Evolutionary conservation across 2,329 filamentous ascomycete species (phyloP).

Genomic region (Byssothecium circinans): DNA sequence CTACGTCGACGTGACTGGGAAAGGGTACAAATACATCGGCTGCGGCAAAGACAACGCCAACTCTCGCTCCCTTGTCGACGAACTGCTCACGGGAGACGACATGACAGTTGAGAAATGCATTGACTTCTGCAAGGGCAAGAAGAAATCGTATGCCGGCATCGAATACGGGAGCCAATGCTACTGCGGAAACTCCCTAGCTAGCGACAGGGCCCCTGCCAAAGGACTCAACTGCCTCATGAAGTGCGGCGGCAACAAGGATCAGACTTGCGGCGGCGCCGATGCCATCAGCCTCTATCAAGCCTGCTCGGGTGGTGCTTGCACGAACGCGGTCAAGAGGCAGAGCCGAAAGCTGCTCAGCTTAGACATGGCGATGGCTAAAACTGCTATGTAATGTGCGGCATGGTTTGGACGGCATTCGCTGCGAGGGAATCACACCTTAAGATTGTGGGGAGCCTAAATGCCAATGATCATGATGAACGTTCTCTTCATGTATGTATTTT

Average conservation of each 20-base stretch:
- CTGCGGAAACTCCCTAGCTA: constrained; percentile 41
- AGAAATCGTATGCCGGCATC: constrained; percentile 59
- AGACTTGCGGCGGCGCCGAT: constrained; percentile 20
- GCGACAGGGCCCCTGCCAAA: constrained; percentile 31
- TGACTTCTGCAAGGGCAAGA: constrained; percentile 53
- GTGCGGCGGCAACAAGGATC: constrained; percentile 52
- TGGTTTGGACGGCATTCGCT: too few relatives aligned
- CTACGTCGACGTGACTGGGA: constrained; percentile 51
- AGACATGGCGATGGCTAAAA: constrained; percentile 2
- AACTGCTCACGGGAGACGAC: constrained; percentile 19
- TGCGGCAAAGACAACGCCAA: constrained; percentile 56
- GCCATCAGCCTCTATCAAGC: constrained; percentile 21
- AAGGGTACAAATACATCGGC: constrained; percentile 59
- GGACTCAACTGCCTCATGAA: constrained; percentile 58
- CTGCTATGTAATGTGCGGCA: neutral
- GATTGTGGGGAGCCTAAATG: too few relatives aligned
- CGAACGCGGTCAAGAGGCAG: constrained; percentile 21
- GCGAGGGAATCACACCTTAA: too few relatives aligned
- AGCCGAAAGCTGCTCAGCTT: constrained; percentile 12
- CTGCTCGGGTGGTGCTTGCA: constrained; percentile 14
- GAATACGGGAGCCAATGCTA: constrained; percentile 63
- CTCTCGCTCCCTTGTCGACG: constrained; percentile 35
- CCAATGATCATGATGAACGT: too few relatives aligned
- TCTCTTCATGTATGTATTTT: too few relatives aligned
- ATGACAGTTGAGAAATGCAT: constrained; percentile 62